Conservation (phyloP, 345 rosid species). For the Hypericum perforatum region DNA sequence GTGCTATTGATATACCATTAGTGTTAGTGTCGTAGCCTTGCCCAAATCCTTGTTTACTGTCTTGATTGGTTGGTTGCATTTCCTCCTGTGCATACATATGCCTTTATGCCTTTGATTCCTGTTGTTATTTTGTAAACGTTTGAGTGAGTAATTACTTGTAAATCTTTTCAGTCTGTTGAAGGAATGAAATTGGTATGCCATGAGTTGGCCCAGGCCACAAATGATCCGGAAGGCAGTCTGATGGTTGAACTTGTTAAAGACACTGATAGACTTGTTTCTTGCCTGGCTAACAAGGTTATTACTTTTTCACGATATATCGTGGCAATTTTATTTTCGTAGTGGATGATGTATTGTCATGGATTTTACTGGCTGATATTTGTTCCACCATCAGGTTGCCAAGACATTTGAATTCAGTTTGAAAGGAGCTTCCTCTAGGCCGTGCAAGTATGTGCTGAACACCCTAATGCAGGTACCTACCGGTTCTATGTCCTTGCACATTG, state of each 20-base stretch:
- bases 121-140: not conserved
- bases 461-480: conserved; percentile 76
- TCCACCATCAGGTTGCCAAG: conserved; percentile 64
- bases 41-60: too few relatives aligned
- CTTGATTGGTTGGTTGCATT: too few relatives aligned
- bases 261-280: conserved; percentile 90
- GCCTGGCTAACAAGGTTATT: conserved; percentile 84
- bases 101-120: not conserved
- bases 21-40: too few relatives aligned
- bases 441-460: conserved; percentile 98
- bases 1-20: too few relatives aligned
- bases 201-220: conserved; percentile 83
- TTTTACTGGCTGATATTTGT: not conserved
- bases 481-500: too few relatives aligned
- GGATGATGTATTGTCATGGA: too few relatives aligned
- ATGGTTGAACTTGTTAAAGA: conserved; percentile 84
- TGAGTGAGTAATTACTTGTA: not conserved
- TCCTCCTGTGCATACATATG: not conserved
- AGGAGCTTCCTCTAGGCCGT: conserved; percentile 94
- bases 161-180: conserved; percentile 74
- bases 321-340: not conserved
- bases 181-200: conserved; percentile 99
- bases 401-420: conserved; percentile 88
- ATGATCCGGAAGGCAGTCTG: conserved; percentile 67
- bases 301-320: not conserved